Base-by-base conservation (phyloP, 495 filamentous ascomycete species). In the Aspergillus incahuasiensis region DNA sequence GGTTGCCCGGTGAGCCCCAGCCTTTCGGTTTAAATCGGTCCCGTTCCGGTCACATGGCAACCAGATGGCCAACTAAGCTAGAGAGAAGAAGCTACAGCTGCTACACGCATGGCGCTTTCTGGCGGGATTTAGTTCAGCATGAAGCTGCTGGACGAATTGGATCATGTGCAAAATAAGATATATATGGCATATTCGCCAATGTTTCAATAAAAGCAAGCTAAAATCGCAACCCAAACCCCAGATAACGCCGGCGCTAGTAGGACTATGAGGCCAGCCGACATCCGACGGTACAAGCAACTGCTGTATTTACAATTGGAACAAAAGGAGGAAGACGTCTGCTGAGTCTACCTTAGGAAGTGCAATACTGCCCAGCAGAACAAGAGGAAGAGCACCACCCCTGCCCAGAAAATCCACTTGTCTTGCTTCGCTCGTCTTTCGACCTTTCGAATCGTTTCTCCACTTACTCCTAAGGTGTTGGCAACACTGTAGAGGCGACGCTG, bases 361-460 rank as follows among this genome's bases (percentile, higher is more conserved):
- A 98, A 61, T 44, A 92, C 89, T 56, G 89, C 68, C 84, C 90
- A 97, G 64, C 92, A 96, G 69, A 98, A 97, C 40, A 79, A 68
- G 56, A 97, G 87, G 71, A 98, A 98, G n/a, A 92, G 67, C 32
- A 95, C 69, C 19, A 95, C 90, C 0, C 94, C 91, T 13, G 68
- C 86, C 83, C 88, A 88, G 69, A 98, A 98, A 24, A 98, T 95
- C 92, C 92, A 97, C 73, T 96, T 97, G 63, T 98, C 94, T 77
- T 97, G 85, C 70, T 82, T 87, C 49, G 94, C 92, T 57, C 94
- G 80, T 63, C 94, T 75, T 70, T 97, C 92, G 47, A 98, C 73
- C 89, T 92, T 96, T 13, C 95, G 82, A 54, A 98, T 98, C 5
- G 94, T 98, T 68, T 97, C 95, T 25, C 92, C 91, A 68, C 87